These are phyloP conservation scores for Zygotorulaspora florentina DNA, from an alignment of 805 yeast species.

Conservation along the genomic window DNA sequence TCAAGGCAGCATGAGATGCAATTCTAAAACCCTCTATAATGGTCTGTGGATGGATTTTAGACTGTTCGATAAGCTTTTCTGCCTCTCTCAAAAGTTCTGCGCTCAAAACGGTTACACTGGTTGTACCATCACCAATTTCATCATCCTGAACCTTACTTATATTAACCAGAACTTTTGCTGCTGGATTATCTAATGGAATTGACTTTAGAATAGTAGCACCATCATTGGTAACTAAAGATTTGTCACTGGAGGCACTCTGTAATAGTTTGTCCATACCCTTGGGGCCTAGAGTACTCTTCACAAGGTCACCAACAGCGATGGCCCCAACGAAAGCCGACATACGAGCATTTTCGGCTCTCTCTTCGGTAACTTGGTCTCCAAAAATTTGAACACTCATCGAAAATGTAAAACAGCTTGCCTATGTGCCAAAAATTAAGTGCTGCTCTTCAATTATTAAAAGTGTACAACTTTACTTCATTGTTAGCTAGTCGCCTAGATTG, in stretches of 20 bases:
- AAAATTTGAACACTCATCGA: slow-evolving; percentile 71
- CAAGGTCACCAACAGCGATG: slow-evolving; percentile 97
- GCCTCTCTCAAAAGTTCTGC: slow-evolving; percentile 94
- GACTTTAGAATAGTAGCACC: slow-evolving; percentile 96
- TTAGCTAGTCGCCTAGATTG: too few species aligned
- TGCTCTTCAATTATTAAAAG: background rate
- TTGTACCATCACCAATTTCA: slow-evolving; percentile 98
- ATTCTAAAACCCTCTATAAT: slow-evolving; percentile 93
- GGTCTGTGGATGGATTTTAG: slow-evolving; percentile 93
- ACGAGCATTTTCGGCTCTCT: slow-evolving; percentile 97
- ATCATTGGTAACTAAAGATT: slow-evolving; percentile 86
- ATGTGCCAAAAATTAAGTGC: background rate
- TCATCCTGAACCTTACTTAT: slow-evolving; percentile 96
- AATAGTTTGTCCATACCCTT: slow-evolving; percentile 97
- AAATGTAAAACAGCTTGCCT: background rate
- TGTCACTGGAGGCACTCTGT: slow-evolving; percentile 78
- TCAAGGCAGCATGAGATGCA: slow-evolving; percentile 80
- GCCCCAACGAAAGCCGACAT: slow-evolving; percentile 97
- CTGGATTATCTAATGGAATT: slow-evolving; percentile 94
- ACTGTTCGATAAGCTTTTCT: slow-evolving; percentile 79
- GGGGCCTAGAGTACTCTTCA: slow-evolving; percentile 92
- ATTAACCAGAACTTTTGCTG: slow-evolving; percentile 93
- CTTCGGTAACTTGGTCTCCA: slow-evolving; percentile 96
- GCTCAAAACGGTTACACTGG: slow-evolving; percentile 87
- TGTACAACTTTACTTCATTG: background rate